Evolutionary conservation across 2,329 filamentous ascomycete species (phyloP).

Genomic region (Sarocladium strictum): DNA sequence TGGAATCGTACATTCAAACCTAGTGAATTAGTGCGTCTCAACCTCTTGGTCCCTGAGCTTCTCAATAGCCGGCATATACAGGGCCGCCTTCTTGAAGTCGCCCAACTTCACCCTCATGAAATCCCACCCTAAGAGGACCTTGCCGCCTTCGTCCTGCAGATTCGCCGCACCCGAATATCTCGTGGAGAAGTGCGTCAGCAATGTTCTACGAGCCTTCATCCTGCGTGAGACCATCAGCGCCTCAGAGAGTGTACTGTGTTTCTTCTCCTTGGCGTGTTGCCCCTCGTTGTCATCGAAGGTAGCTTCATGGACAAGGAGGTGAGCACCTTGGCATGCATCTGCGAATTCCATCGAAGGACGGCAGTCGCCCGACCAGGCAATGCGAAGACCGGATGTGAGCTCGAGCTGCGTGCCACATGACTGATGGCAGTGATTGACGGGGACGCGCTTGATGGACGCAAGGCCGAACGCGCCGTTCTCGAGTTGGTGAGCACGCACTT

Average conservation of each 20-base stretch:
- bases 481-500: not conserved
- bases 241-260: conserved; percentile 83
- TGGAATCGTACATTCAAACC: not conserved
- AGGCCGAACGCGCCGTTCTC: conserved; percentile 49
- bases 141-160: conserved; percentile 22
- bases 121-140: conserved; percentile 68
- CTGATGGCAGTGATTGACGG: conserved; percentile 73
- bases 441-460: conserved; percentile 57
- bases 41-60: conserved; percentile 37
- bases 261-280: conserved; percentile 78
- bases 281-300: conserved; percentile 86
- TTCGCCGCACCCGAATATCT: conserved; percentile 53
- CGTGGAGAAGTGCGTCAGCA: conserved; percentile 94
- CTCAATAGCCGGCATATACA: conserved; percentile 52
- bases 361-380: conserved; percentile 93
- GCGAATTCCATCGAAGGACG: conserved; percentile 69
- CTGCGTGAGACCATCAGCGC: conserved; percentile 68
- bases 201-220: conserved; percentile 74
- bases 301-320: conserved; percentile 88
- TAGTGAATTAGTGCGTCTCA: not conserved
- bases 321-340: conserved; percentile 64
- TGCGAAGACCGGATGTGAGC: conserved; percentile 73
- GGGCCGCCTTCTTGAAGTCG: conserved; percentile 62
- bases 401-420: conserved; percentile 73
- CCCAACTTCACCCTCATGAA: conserved; percentile 69